Evolutionary conservation across 352 stramenopile species (phyloP).

Genomic region (Globisporangium paddicum): DNA sequence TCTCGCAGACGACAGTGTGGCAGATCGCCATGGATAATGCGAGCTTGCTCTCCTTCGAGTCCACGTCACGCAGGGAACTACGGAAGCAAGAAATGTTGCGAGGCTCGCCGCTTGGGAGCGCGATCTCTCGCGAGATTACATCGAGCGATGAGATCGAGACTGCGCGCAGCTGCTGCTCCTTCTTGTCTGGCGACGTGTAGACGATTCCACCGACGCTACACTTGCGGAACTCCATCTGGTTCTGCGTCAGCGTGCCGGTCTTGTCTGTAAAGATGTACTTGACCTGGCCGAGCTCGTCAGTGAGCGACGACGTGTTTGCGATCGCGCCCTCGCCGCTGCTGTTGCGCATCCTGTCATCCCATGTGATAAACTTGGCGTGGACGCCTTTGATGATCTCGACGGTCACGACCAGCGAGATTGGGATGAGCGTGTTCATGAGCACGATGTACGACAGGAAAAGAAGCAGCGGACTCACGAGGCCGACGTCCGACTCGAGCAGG

Average conservation of each 20-base stretch:
- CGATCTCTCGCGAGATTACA: slow-evolving; percentile 10
- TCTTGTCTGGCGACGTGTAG: slow-evolving; percentile 55
- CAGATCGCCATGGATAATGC: slow-evolving; percentile 78
- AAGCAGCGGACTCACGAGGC: slow-evolving; percentile 27
- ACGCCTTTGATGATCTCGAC: slow-evolving; percentile 74
- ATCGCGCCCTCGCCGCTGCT: slow-evolving; percentile 53
- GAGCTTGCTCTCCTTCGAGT: slow-evolving; percentile 48
- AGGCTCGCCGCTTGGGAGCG: neutral
- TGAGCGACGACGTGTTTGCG: slow-evolving; percentile 88
- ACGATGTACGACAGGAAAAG: slow-evolving; percentile 90
- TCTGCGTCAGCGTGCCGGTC: slow-evolving; percentile 93
- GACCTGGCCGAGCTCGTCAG: slow-evolving; percentile 91
- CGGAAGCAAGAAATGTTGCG: slow-evolving; percentile 37
- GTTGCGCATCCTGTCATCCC: slow-evolving; percentile 63
- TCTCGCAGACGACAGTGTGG: slow-evolving; percentile 83
- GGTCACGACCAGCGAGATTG: slow-evolving; percentile 91
- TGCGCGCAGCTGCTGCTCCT: slow-evolving; percentile 19
- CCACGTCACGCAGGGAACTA: slow-evolving; percentile 37
- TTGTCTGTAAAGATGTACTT: slow-evolving; percentile 94
- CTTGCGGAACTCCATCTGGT: slow-evolving; percentile 95
- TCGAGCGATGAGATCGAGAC: slow-evolving; percentile 38
- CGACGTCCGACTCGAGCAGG: slow-evolving; percentile 6
- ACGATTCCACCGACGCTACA: slow-evolving; percentile 88
- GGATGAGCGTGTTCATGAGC: slow-evolving; percentile 91
- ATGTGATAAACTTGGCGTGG: slow-evolving; percentile 77